A percentile compares a stretch with the other conserved stretches of the same genome.
Evolutionary conservation across 495 filamentous ascomycete species (phyloP).

Genomic region (Parathielavia hyrcaniae): DNA sequence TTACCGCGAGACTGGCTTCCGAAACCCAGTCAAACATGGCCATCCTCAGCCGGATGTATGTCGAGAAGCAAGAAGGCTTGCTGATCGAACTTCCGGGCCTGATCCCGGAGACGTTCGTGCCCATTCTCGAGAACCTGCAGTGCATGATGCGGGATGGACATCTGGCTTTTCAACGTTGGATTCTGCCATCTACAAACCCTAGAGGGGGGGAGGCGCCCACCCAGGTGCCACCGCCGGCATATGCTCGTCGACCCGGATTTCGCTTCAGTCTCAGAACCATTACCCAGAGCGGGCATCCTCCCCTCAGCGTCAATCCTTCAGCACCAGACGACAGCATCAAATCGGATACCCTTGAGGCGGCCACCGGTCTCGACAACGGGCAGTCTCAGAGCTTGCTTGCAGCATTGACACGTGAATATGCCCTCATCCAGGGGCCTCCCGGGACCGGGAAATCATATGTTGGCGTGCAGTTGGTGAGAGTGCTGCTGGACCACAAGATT

Average conservation of each 20-base stretch:
- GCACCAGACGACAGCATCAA: background rate
- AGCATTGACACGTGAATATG: constrained; percentile 50
- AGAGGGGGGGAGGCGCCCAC: background rate
- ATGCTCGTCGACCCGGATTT: constrained; percentile 47
- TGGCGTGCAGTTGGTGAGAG: constrained; percentile 52
- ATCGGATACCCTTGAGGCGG: background rate
- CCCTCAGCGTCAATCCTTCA: background rate
- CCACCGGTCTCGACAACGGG: constrained; percentile 15
- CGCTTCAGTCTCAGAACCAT: constrained; percentile 49
- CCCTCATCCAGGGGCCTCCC: constrained; percentile 73
- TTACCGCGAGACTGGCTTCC: constrained; percentile 6
- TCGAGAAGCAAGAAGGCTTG: constrained; percentile 6
- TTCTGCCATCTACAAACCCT: constrained; percentile 41
- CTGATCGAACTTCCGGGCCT: constrained; percentile 30
- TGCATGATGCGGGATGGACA: constrained; percentile 21
- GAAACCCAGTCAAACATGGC: background rate
- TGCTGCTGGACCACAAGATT: constrained; percentile 53
- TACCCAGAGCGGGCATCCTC: constrained; percentile 16
- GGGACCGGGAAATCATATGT: constrained; percentile 71
- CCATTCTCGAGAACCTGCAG: constrained; percentile 33
- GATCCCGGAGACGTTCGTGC: constrained; percentile 31
- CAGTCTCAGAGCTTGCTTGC: constrained; percentile 54
- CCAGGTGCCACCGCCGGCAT: constrained; percentile 43
- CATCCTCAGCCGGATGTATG: constrained; percentile 8
- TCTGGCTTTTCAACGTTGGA: constrained; percentile 22